Evolutionary conservation across 257 asterid species (phyloP).

Genomic region (Lycium barbarum): DNA sequence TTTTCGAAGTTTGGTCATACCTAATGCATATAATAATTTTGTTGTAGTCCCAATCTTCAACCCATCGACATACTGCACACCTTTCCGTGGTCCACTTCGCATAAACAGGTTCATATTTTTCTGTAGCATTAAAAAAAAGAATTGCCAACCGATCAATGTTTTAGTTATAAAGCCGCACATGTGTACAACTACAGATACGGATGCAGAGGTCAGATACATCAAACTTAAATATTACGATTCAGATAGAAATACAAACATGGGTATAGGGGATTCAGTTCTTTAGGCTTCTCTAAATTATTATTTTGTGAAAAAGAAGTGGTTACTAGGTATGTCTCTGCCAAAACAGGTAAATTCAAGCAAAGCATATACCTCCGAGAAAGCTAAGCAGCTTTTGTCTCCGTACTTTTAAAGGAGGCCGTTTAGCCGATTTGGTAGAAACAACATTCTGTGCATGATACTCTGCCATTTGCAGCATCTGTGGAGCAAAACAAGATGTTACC

Average conservation of each 20-base stretch:
- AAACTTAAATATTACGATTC: background rate
- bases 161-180: conserved; percentile 27
- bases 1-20: conserved; percentile 33
- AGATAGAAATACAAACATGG: background rate
- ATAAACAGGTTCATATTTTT: conserved; percentile 85
- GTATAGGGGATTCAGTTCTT: background rate
- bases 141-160: conserved; percentile 13
- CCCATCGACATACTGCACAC: conserved; percentile 99
- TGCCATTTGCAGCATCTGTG: conserved; percentile 92
- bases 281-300: conserved; percentile 5
- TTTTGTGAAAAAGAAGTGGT: background rate
- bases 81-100: conserved; percentile 99
- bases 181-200: background rate
- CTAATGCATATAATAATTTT: conserved; percentile 72
- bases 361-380: conserved; percentile 79
- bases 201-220: background rate
- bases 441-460: conserved; percentile 77
- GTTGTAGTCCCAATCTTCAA: conserved; percentile 99
- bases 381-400: conserved; percentile 84
- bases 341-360: conserved; percentile 20
- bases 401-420: conserved; percentile 88
- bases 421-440: conserved; percentile 70
- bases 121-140: conserved; percentile 46
- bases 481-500: conserved; percentile 33
- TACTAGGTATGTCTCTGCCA: conserved; percentile 11